Evolutionary conservation across 495 filamentous ascomycete species (phyloP).

Genomic region (Corynascus novoguineensis): DNA sequence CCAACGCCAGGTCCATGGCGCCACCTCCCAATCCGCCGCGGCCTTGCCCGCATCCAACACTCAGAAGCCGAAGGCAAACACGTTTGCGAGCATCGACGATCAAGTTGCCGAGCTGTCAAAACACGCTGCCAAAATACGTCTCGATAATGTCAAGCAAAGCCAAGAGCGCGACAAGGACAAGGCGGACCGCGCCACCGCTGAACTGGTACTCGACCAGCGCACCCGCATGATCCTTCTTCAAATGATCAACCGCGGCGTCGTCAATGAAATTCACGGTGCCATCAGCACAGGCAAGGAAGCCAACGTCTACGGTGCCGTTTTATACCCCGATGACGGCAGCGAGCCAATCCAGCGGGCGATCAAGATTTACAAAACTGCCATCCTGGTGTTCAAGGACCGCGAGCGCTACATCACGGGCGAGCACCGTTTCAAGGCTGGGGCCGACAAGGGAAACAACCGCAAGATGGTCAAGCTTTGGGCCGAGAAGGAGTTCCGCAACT

Average conservation of each 20-base stretch:
- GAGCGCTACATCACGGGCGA: conserved; percentile 93
- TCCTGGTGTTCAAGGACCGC: conserved; percentile 93
- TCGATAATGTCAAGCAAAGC: conserved; percentile 60
- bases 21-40: conserved; percentile 40
- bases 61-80: conserved; percentile 80
- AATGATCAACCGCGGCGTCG: conserved; percentile 84
- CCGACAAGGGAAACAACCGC: conserved; percentile 85
- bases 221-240: conserved; percentile 93
- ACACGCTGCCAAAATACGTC: conserved; percentile 83
- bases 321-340: conserved; percentile 45
- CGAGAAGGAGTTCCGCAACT: conserved; percentile 94
- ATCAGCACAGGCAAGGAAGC: conserved; percentile 95
- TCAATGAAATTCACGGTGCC: conserved; percentile 80
- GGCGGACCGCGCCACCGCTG: conserved; percentile 84
- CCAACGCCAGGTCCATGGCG: conserved; percentile 55
- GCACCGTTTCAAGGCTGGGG: conserved; percentile 66
- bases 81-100: conserved; percentile 72
- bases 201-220: conserved; percentile 87
- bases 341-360: conserved; percentile 59
- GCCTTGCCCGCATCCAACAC: conserved; percentile 66
- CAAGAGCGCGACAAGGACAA: conserved; percentile 63
- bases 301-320: conserved; percentile 76
- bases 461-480: conserved; percentile 98
- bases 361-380: conserved; percentile 97
- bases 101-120: conserved; percentile 75